Conservation (phyloP, 2,329 filamentous ascomycete genomes). For the Fusarium keratoplasticum region DNA sequence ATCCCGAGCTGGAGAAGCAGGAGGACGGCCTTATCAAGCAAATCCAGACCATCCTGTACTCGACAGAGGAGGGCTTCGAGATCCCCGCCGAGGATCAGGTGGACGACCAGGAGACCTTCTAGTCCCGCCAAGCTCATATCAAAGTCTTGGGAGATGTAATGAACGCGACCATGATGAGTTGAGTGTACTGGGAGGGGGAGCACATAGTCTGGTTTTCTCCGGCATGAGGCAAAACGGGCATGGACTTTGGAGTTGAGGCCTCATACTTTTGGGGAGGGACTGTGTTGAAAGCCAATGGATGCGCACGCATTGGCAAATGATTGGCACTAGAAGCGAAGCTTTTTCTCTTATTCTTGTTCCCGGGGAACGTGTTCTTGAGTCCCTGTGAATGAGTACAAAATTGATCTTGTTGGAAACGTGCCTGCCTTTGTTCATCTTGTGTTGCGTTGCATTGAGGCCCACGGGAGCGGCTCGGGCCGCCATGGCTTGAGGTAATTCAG, state of each 20-base stretch:
- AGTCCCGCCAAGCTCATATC: slow-evolving; percentile 34
- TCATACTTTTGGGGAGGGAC: slow-evolving; percentile 35
- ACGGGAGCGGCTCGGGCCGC: slow-evolving; percentile 26
- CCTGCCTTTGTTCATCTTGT: not conserved
- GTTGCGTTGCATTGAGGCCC: not conserved
- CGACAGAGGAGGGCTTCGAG: slow-evolving; percentile 92
- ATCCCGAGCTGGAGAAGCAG: slow-evolving; percentile 93
- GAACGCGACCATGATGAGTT: slow-evolving; percentile 39
- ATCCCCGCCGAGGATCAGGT: slow-evolving; percentile 85
- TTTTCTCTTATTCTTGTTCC: slow-evolving; percentile 37
- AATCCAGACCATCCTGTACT: slow-evolving; percentile 97
- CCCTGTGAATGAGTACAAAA: slow-evolving; percentile 24
- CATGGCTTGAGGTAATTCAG: slow-evolving; percentile 8
- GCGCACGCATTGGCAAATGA: slow-evolving; percentile 18
- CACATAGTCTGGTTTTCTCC: slow-evolving; percentile 28
- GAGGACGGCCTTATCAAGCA: slow-evolving; percentile 93
- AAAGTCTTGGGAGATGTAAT: slow-evolving; percentile 35
- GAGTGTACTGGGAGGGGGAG: slow-evolving; percentile 30
- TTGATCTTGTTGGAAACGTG: slow-evolving; percentile 35
- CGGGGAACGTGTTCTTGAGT: slow-evolving; percentile 21
- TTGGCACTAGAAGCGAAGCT: slow-evolving; percentile 42
- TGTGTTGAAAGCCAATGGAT: slow-evolving; percentile 26
- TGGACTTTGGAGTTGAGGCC: slow-evolving; percentile 44
- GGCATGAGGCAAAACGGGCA: slow-evolving; percentile 37
- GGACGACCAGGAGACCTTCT: slow-evolving; percentile 86